Conservation (phyloP, 2,329 filamentous ascomycete genomes). For the Aspergillus puulaauensis region DNA sequence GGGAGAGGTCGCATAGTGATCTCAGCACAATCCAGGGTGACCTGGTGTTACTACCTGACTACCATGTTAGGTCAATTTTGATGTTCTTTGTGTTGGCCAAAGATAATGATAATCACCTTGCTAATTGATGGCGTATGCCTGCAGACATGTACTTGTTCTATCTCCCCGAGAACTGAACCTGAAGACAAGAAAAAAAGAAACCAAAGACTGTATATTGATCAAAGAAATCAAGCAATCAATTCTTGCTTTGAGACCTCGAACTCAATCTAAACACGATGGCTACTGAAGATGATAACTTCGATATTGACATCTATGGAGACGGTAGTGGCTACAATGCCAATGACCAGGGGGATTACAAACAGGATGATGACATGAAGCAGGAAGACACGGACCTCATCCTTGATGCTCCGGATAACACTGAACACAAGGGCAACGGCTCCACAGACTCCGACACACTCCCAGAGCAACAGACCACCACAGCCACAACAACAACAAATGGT, state of each 20-base stretch:
- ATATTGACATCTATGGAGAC: conserved; percentile 70
- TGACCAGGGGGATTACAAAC: conserved; percentile 46
- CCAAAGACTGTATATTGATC: conserved; percentile 40
- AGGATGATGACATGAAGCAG: conserved; percentile 30
- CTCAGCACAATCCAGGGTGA: conserved; percentile 9
- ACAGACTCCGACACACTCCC: conserved; percentile 23
- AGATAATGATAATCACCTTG: conserved; percentile 26
- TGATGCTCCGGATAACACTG: conserved; percentile 35
- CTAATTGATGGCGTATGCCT: conserved; percentile 39
- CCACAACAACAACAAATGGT: conserved; percentile 25
- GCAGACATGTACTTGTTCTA: conserved; percentile 47
- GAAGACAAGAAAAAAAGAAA: conserved; percentile 20
- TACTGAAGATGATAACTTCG: conserved; percentile 67
- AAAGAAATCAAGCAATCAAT: conserved; percentile 37
- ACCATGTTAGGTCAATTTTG: conserved; percentile 1
- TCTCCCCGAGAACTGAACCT: conserved; percentile 28
- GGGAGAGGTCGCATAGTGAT: conserved; percentile 10
- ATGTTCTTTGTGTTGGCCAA: conserved; percentile 7
- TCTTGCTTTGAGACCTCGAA: conserved; percentile 30
- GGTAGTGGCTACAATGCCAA: conserved; percentile 49
- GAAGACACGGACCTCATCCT: conserved; percentile 42
- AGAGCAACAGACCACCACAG: conserved; percentile 23
- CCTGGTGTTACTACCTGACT: conserved; percentile 11
- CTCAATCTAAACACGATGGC: conserved; percentile 42
- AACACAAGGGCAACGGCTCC: conserved; percentile 22